Base-by-base conservation (phyloP, 108 stramenopile genomes). In the Discostella pseudostelligera region DNA sequence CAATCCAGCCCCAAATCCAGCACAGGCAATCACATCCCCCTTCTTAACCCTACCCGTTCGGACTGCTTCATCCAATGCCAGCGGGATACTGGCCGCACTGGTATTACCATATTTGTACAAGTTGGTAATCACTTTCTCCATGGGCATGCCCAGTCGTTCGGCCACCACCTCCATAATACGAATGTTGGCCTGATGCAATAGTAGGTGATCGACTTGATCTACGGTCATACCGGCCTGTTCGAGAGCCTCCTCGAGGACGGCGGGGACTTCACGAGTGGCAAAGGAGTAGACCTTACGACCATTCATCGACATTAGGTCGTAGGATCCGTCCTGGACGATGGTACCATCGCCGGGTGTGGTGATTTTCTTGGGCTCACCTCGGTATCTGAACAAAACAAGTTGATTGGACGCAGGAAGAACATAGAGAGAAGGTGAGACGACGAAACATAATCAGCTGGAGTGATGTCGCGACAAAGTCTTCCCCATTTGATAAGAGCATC, bases 1-100 rank as follows among this genome's bases (percentile, higher is more conserved):
- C 43, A 98, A 81, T 17, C 98, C 98, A 4, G 98, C 98, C 44
- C 96, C 98, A 59, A 98, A 98, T n/a, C 98, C 98, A 29, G 96
- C 88, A 80, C 91, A 93, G 0, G 96, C 98, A 69, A 98, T 90
- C 48, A 98, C 87, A 78, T 98, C 97, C 17, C 97, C 97, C 63
- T 94, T 86, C 74, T 97, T 96, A n/a, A 98, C 93, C 72, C 81
- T 78, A 14, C 93, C 94, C 35, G 69, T 74, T 32, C 85, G 74
- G 0, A 98, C 96, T 13, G 97, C 97, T 79, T 94, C 96, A 65
- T 93, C 93, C 53, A 97, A 80, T 1, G 96, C 96, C 59, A 98
- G 67, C 19, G 96, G 96, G 60, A 97, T 97, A 32, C 89, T 92
- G 17, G 78, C 96, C 17, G 96, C 97, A 69, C 86, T 89, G 20